Evolutionary conservation across 768 basidiomycete species (phyloP), one percentile per base, ranked within the genome.

Genomic region (Phlebiopsis flavidoalba): DNA sequence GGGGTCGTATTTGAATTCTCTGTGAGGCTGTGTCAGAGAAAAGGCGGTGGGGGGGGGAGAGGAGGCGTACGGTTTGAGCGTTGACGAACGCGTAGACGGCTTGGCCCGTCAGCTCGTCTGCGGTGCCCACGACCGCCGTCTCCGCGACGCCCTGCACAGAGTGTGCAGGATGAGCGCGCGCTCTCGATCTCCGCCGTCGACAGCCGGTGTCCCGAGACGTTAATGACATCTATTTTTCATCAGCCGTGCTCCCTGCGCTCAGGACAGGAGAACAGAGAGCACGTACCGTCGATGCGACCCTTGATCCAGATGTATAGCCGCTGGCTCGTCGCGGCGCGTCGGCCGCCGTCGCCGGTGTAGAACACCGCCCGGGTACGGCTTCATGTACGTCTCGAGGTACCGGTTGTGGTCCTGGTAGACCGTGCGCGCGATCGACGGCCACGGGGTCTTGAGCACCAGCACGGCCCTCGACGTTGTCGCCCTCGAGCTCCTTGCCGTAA

Each of bases 241-340:
- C 43, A 10, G 19, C 54, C 22, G 33, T 14, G 55, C 52, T 22
- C n/a, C n/a, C n/a, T n/a, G n/a, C n/a, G n/a, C n/a, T n/a, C n/a
- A n/a, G n/a, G 14, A 8, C 26, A 10, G 17, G 15, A 53, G 12
- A 8, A 31, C 24, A 37, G 49, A 17, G 12, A 26, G 35, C 2
- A 80, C 75, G 65, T 80, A 85, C 90, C 95, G 73, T 99, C 96
- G 50, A 98, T 84, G 65, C 97, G 86, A 55, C 96, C 96, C 74
- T 94, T 94, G 75, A 99, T 98, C 96, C 96, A 98, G 72, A 96
- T 91, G 77, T 99, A 98, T 1, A 95, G 96, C 66, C 98, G 86
- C 65, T 89, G 85, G 70, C 98, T 96, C 19, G 96, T 84, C 14
- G 89, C 89, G 40, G 40, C 40, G 26, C 24, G 95, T n/a, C n/a